Conservation (phyloP, 176 grass and related monocot genomes). For the Eleusine indica region DNA sequence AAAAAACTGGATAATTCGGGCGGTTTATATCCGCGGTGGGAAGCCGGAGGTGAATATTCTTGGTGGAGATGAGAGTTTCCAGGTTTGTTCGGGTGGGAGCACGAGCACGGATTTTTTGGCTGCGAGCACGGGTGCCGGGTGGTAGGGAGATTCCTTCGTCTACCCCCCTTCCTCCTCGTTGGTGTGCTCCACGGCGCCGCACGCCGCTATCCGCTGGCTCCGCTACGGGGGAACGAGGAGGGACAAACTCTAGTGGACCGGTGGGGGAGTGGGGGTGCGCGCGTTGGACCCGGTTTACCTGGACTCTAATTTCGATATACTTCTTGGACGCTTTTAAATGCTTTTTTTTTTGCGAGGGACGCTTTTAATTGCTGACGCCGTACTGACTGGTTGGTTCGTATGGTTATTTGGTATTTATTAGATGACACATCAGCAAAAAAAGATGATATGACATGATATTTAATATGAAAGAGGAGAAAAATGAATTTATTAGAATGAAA, state of each 20-base stretch:
- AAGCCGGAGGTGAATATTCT: slow-evolving; percentile 45
- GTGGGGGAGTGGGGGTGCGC: slow-evolving; percentile 14
- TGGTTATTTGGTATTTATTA: no score
- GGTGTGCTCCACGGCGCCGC: slow-evolving; percentile 3
- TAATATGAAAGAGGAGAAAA: no score
- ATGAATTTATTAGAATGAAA: no score
- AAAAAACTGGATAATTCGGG: slow-evolving; percentile 30
- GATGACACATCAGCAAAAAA: no score
- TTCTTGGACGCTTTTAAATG: slow-evolving; percentile 15
- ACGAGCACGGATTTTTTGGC: slow-evolving; percentile 33
- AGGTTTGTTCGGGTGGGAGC: background rate
- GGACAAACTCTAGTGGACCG: slow-evolving; percentile 33
- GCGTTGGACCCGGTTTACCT: slow-evolving; percentile 33
- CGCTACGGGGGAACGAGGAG: slow-evolving; percentile 5
- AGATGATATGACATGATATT: no score
- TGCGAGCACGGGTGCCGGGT: slow-evolving; percentile 29
- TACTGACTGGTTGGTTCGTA: background rate
- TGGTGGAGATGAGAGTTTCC: background rate
- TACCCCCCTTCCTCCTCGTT: no score
- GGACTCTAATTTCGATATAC: background rate
- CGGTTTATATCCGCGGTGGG: background rate
- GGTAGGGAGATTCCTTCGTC: slow-evolving; percentile 35
- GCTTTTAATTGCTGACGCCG: background rate
- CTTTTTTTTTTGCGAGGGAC: background rate
- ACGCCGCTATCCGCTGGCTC: background rate